Evolutionary conservation across 805 yeast species (phyloP), one percentile per base, ranked within the genome.

Genomic region (Ogataea wickerhamii): DNA sequence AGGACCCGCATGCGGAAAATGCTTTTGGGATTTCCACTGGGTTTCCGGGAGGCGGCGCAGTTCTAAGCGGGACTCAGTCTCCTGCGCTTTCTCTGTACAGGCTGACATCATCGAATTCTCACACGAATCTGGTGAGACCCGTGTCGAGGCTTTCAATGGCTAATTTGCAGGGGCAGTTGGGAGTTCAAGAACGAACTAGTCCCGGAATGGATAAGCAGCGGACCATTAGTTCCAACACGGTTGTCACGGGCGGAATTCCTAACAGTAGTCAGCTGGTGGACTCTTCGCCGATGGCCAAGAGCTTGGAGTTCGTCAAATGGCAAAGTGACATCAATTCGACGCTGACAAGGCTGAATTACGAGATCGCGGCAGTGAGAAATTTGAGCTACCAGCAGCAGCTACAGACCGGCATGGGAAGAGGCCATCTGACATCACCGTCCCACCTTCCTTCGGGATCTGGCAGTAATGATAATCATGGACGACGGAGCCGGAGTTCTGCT

Each of bases 321-420:
- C 80, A 74, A 51, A 66, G 64, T 22, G 80, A 74, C 38, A 70
- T 75, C 33, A 75, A 74, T 43, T 47, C 64, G 33, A 61, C 76
- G 6, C 58, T 76, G 37, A 65, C 62, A 42, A 66, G 68, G 49
- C 64, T 76, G 28, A 62, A 71, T 13, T 56, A 63, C 36, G 80
- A 75, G 35, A 43, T 63, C 13, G 46, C 56, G 5, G 51, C 44
- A 25, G 27, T 55, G 38, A 41, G 42, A 28, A 42, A 32, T 10
- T 26, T 46, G 12, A 47, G 51, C 14, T 38, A 37, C n/a, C 48
- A 41, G n/a, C 43, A 38, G 22, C 41, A 44, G 26, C 26, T 40
- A 2, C 49, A 35, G 28, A 28, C 24, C 22, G 39, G 41, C 12
- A n/a, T 18, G 11, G 14, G 18, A 10, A 17, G 20, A 12, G 6